Evolutionary conservation across 1,139 yeast genomes (phyloP), one percentile per base, ranked within the genome.

Genomic region (Meyerozyma athensensis): DNA sequence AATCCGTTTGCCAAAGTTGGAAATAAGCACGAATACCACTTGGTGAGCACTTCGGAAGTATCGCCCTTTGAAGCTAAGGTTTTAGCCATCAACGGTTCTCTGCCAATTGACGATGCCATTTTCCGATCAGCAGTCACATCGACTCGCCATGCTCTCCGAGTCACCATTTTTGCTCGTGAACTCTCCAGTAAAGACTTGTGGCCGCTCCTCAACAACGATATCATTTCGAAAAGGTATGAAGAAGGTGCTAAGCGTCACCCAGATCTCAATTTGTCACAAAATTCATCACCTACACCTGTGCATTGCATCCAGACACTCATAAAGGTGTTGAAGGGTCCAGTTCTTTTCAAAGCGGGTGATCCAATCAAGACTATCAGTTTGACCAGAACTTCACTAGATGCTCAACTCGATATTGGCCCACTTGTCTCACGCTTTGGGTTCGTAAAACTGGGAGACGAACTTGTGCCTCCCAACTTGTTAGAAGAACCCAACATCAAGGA

Each of bases 281-380:
- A 53, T 28, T 53, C 62, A 3, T 49, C 69, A 1, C 85, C 86
- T 1, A 60, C 70, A 6, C 70, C 76, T 8, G 53, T 71, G 1
- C 76, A 74, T 36, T 79, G 87, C 49, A 58, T 81, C 24, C 66
- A 65, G 36, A 79, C 83, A 17, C 51, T 82, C 18, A 67, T 74
- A 40, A 77, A 77, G 45, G 81, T 80, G 3, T 60, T 83, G 36
- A 75, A 68, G 45, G 87, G 86, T 0, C 89, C 90, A 0, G 53
- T 83, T 5, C 54, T 63, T 10, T 56, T 71, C 23, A 58, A 56
- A 3, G 61, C 72, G 1, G 57, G 51, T 4, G 73, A 68, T n/a
- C 71, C 70, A 12, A 58, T 65, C 3, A 78, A 73, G 46, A 73
- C 82, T 0, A 77, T 83, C 13, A 66, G 72, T 43, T 56, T 77